These are phyloP conservation scores for Sergeia podlipaevii DNA, from an alignment of 208 protist species.

Conservation along the genomic window DNA sequence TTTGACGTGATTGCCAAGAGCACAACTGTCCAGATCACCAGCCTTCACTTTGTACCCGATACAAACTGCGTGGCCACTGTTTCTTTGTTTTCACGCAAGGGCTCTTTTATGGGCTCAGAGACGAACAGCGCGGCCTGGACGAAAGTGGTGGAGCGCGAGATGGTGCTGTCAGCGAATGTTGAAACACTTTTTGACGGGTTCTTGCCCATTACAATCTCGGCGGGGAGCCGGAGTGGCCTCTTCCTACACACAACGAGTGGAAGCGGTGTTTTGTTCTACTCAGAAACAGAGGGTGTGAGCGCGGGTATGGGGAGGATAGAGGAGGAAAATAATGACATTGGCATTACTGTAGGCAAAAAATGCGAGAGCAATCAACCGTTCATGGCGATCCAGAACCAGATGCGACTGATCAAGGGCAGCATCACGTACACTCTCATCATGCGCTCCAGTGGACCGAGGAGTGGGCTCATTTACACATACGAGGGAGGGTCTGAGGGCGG, in stretches of 20 bases:
- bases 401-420: constrained; percentile 69
- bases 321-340: constrained; percentile 81
- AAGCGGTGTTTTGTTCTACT: constrained; percentile 81
- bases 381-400: constrained; percentile 65
- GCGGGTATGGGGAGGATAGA: constrained; percentile 63
- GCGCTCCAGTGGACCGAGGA: constrained; percentile 44
- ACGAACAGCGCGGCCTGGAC: constrained; percentile 38
- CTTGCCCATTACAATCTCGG: constrained; percentile 61
- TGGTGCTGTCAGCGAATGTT: constrained; percentile 45
- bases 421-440: constrained; percentile 77
- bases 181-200: constrained; percentile 65
- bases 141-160: constrained; percentile 47
- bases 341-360: constrained; percentile 86
- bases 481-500: constrained; percentile 8
- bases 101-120: constrained; percentile 75
- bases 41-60: constrained; percentile 79
- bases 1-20: constrained; percentile 85
- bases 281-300: constrained; percentile 70
- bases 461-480: constrained; percentile 51
- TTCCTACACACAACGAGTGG: constrained; percentile 84
- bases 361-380: constrained; percentile 73
- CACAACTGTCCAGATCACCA: constrained; percentile 57
- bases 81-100: constrained; percentile 61
- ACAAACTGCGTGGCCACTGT: constrained; percentile 56
- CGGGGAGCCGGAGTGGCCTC: constrained; percentile 54